Evolutionary conservation across 148 eudicot genomes (phyloP).

Genomic region (Suaeda aralocaspica): DNA sequence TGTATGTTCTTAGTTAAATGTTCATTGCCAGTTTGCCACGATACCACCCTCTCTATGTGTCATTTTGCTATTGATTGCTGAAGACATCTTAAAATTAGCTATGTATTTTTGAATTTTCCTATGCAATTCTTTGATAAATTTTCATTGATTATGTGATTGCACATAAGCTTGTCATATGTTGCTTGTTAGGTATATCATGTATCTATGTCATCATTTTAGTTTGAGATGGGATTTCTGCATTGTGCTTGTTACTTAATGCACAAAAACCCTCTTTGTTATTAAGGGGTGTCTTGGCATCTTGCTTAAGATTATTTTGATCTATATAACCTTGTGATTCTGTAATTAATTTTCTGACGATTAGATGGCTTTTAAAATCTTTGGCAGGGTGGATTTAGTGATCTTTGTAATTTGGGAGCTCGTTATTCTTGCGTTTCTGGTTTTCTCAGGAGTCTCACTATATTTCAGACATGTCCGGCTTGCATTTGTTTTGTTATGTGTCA

Average conservation of each 20-base stretch:
- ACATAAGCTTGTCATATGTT: not conserved
- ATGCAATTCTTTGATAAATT: not conserved
- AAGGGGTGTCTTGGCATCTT: too few relatives aligned
- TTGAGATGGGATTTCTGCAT: not conserved
- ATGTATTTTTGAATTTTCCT: too few relatives aligned
- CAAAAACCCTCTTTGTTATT: too few relatives aligned
- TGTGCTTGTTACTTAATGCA: not conserved
- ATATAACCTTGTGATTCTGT: not conserved
- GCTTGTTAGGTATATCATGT: too few relatives aligned
- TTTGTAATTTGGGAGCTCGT: slow-evolving; percentile 94
- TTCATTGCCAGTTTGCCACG: too few relatives aligned
- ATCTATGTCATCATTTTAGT: not conserved
- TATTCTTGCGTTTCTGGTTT: slow-evolving; percentile 83
- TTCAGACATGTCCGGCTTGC: slow-evolving; percentile 81
- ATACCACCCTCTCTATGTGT: not conserved
- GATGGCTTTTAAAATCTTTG: slow-evolving; percentile 10
- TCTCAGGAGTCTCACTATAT: slow-evolving; percentile 86
- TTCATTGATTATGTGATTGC: not conserved
- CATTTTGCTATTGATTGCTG: not conserved
- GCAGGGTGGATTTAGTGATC: slow-evolving; percentile 93
- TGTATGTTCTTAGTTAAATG: too few relatives aligned
- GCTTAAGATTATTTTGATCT: too few relatives aligned
- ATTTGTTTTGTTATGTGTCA: slow-evolving; percentile 56
- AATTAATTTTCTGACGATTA: slow-evolving; percentile 19
- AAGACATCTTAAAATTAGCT: not conserved